Evolutionary conservation across 2,329 filamentous ascomycete species (phyloP), one percentile per base, ranked within the genome.

Genomic region (Cladophialophora psammophila): DNA sequence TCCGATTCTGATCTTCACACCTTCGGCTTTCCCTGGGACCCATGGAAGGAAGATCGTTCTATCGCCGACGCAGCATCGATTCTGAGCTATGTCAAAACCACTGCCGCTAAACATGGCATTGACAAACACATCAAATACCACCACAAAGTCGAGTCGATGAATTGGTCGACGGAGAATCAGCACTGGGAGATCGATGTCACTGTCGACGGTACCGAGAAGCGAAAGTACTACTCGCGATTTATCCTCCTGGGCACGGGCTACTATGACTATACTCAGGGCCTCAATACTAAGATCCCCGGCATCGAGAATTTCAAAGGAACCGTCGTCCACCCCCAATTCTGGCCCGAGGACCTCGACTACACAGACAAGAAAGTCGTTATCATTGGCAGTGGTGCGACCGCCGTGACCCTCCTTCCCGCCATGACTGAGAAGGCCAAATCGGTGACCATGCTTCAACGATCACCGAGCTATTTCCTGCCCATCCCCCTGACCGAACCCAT

Each of bases 381-480:
- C 65, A 87, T 95, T 69, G 92, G 92, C 15, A 90, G 87, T 15
- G 93, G 93, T 7, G 92, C 92, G 2, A 96, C 93, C 0, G 90
- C 92, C 6, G 80, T 94, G 57, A 95, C 92, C 0, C 83, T 96
- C 0, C 77, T 96, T 2, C 93, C 92, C 0, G 86, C 84, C 55
- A 79, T 96, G 54, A 87, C 88, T 0, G 80, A 90, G 52, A 86
- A 84, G 45, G 91, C 90, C 5, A 79, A 79, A 5, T 84, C 86
- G 13, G 88, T 93, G 34, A 94, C 91, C 1, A 92, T 94, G 87
- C 84, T 96, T 2, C 92, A 96, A 79, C 87, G 93, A 64, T 92
- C 88, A 54, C 93, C 93, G 0, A 86, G 85, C 0, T 94, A 92
- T 73, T 84, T 94, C 63, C 72, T 90, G 26, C 57, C 63, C 36